Conservation (phyloP, 2,329 filamentous ascomycete species). For the Chrysosporium queenslandicum region DNA sequence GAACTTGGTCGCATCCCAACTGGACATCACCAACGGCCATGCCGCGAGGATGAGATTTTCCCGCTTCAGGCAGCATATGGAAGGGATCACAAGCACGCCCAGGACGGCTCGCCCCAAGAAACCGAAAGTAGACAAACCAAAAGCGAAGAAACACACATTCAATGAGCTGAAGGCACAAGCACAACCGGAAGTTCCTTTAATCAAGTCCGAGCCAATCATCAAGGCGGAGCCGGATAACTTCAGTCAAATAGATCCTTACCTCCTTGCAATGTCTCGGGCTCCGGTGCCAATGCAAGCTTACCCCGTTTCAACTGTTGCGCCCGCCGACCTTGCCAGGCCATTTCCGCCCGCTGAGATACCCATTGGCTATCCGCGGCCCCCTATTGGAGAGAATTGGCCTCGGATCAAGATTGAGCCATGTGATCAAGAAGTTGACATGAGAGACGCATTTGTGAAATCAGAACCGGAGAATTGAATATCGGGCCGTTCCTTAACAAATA, state of each 20-base stretch:
- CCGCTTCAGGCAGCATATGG: conserved; percentile 46
- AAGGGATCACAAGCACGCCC: conserved; percentile 30
- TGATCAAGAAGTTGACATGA: conserved; percentile 13
- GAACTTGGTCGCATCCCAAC: conserved; percentile 41
- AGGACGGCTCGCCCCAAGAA: conserved; percentile 23
- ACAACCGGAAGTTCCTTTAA: background rate
- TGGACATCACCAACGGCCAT: conserved; percentile 47
- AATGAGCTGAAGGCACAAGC: conserved; percentile 3
- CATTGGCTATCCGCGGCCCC: conserved; percentile 12
- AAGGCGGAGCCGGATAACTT: conserved; percentile 7
- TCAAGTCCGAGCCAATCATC: background rate
- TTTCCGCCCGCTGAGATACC: conserved; percentile 11
- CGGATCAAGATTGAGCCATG: conserved; percentile 21
- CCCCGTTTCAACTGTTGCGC: conserved; percentile 15
- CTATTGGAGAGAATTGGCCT: conserved; percentile 20
- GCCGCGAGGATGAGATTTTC: conserved; percentile 49
- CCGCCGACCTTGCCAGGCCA: conserved; percentile 19
- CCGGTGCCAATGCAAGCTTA: background rate
- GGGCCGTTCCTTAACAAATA: too few relatives aligned
- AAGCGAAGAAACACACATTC: conserved; percentile 15
- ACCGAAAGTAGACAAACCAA: conserved; percentile 16
- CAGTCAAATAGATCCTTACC: conserved; percentile 6
- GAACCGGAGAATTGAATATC: conserved; percentile 16
- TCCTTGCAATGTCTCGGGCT: background rate
- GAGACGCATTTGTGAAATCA: conserved; percentile 20